These are phyloP conservation scores for Leucaena leucocephala DNA, from an alignment of 306 rosid species.

Conservation along the genomic window DNA sequence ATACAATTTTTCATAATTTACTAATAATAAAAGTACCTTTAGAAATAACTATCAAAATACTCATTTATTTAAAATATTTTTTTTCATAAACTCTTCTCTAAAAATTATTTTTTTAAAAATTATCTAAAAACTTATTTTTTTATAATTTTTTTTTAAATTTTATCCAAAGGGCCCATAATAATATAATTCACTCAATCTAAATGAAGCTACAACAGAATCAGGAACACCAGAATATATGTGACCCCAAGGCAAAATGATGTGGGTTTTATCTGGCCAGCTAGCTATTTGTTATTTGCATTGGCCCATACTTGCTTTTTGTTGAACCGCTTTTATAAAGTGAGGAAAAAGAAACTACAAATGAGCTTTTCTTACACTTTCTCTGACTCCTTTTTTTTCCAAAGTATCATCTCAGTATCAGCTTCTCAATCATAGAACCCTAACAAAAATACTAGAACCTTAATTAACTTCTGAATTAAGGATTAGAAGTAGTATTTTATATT, in stretches of 20 bases:
- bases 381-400: constrained; percentile 33
- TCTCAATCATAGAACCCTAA: constrained; percentile 33
- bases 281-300: constrained; percentile 2
- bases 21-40: too few species aligned
- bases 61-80: too few species aligned
- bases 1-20: too few species aligned
- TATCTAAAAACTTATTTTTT: too few species aligned
- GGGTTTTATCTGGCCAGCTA: constrained; percentile 36
- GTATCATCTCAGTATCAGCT: constrained; percentile 40
- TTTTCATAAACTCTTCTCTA: too few species aligned
- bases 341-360: constrained; percentile 40
- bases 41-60: too few species aligned
- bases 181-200: neutral
- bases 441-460: neutral
- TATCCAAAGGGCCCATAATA: too few species aligned
- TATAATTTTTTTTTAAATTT: too few species aligned
- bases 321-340: constrained; percentile 39
- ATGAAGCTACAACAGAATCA: neutral
- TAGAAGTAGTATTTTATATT: neutral
- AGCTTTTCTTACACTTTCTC: constrained; percentile 47
- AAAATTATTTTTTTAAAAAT: too few species aligned
- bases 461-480: too few species aligned
- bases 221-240: constrained; percentile 25
- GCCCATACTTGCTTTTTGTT: constrained; percentile 36
- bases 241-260: constrained; percentile 41